Base-by-base conservation (phyloP, 805 yeast species). In the Teunomyces stri region DNA sequence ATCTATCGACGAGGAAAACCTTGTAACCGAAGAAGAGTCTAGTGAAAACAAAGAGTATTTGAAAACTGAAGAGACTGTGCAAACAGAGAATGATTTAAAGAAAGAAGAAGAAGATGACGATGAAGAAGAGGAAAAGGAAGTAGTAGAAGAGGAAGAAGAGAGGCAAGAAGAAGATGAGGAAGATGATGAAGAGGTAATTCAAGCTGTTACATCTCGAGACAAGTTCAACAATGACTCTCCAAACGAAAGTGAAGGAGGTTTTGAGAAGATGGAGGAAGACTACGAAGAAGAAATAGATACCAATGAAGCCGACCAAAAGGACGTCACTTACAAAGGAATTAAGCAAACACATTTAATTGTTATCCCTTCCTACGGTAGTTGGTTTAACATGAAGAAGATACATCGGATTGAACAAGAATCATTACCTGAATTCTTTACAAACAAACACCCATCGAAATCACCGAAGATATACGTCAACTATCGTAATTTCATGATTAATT, bases 401-500 rank as follows among this genome's bases (percentile, higher is more conserved):
- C 88, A 89, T 60, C 80, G 79, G 44, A 85, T 91, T 51, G 97
- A 91, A 66, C 80, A 78, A 49, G 86, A 87, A 58, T 86, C 95
- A 1, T 69, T 91, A 42, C 96, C 97, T 0, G 97, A 91, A 62
- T 91, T 88, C 58, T 91, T 91, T 73, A 79, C 81, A 51, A 79
- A 82, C 50, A 74, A 80, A 16, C 87, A 87, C 51, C 79, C 84
- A 5, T 81, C 82, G 21, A 91, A 91, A 61, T 87, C 96, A 1
- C 92, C 96, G 9, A 80, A 82, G 55, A 82, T 88, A 31, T 91
- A 90, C 62, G 79, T 79, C 49, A 85, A 83, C 63, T 88, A 89
- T 60, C 80, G 97, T 60, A 89, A 90, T 61, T 91, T 91, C 64
- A 85, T 91, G 87, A 74, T 91, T 36, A 89, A 90, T 66, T 81